phyloP scores from a whole-genome alignment of 441 rosid genomes.

The Lepidium campestre region DNA sequence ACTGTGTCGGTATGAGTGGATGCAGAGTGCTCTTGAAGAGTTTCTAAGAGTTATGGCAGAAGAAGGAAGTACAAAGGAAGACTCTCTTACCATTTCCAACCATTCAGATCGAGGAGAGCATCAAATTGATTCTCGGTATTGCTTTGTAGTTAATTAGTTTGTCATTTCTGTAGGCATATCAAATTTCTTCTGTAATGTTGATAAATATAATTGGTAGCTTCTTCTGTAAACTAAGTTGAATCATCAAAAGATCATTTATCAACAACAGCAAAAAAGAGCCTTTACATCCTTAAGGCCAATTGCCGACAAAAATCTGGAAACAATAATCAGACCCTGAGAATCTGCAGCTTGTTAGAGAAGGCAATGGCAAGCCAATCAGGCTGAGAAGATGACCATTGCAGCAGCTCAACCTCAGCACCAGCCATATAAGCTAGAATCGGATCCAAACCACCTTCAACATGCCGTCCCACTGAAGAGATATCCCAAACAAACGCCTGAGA shows the following conservation, averaged over 20 bases:
- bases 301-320: not conserved
- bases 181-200: not conserved
- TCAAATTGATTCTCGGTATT: conserved; percentile 15
- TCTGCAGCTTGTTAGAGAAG: conserved; percentile 85
- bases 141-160: conserved; percentile 19
- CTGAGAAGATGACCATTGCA: conserved; percentile 95
- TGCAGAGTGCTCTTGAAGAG: conserved; percentile 57
- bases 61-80: conserved; percentile 4
- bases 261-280: not conserved
- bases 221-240: not conserved
- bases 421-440: conserved; percentile 89
- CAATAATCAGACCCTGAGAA: conserved; percentile 71
- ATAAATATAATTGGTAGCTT: conserved; percentile 3
- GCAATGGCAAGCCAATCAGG: conserved; percentile 99
- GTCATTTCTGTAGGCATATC: not conserved
- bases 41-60: conserved; percentile 40
- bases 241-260: not conserved
- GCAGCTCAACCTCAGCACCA: conserved; percentile 90
- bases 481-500: conserved; percentile 96
- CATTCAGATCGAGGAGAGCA: conserved; percentile 7
- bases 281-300: not conserved
- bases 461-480: conserved; percentile 82
- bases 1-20: conserved; percentile 79
- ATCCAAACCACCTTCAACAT: conserved; percentile 88
- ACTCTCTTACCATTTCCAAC: not conserved